Evolutionary conservation across 2,329 filamentous ascomycete genomes (phyloP).

Genomic region (Acarospora socialis): DNA sequence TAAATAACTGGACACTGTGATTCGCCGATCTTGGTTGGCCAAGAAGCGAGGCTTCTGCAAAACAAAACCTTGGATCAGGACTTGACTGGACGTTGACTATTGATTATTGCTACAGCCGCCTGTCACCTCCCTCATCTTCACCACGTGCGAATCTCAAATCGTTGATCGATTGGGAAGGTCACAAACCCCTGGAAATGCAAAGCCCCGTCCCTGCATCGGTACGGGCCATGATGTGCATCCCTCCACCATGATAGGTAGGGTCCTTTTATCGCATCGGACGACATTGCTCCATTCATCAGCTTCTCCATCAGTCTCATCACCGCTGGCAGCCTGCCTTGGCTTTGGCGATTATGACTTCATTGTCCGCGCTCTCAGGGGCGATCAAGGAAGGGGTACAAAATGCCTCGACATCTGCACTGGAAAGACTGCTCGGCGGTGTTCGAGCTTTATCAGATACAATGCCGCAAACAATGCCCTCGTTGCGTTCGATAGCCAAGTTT

Average conservation of each 20-base stretch:
- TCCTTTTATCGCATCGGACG: no score
- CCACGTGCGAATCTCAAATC: no score
- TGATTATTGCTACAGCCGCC: no score
- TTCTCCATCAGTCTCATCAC: background rate
- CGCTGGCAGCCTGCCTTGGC: background rate
- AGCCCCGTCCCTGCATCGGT: background rate
- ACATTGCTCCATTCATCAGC: no score
- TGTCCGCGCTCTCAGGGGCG: background rate
- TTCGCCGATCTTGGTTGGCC: no score
- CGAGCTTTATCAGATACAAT: background rate
- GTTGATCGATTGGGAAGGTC: background rate
- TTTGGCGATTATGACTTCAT: background rate
- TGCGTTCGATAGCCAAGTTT: background rate
- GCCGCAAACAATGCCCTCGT: background rate
- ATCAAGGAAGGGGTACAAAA: background rate
- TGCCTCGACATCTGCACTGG: background rate
- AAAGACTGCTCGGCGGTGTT: background rate
- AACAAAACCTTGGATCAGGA: no score
- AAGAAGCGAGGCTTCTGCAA: no score
- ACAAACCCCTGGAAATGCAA: background rate
- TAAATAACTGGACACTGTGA: no score
- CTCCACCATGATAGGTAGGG: background rate
- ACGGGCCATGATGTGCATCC: background rate
- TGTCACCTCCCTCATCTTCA: no score
- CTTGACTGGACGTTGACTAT: no score